Conservation (phyloP, 805 yeast species). For the Candida parachauliodes region DNA sequence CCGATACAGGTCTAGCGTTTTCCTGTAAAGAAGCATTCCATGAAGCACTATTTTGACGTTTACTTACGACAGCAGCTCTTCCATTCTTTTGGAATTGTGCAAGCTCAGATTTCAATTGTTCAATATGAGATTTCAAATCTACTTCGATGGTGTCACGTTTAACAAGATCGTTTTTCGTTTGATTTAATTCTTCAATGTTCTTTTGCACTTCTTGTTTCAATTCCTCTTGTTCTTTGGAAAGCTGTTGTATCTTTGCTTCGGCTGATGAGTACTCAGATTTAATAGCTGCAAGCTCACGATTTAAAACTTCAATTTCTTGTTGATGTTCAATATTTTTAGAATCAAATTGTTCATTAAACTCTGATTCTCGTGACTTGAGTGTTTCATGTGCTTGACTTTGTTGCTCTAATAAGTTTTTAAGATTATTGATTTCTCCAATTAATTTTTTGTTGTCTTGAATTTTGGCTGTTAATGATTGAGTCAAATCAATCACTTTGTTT, state of each 20-base stretch:
- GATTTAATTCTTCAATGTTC: constrained; percentile 58
- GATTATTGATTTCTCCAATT: constrained; percentile 52
- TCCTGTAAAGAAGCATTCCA: constrained; percentile 37
- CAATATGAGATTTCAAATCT: constrained; percentile 61
- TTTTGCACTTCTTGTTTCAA: constrained; percentile 61
- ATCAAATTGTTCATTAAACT: constrained; percentile 45
- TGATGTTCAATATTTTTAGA: constrained; percentile 46
- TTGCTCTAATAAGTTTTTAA: constrained; percentile 47
- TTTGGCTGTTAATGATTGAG: constrained; percentile 76
- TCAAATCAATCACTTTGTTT: constrained; percentile 94
- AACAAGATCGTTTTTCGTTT: constrained; percentile 54
- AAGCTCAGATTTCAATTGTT: constrained; percentile 50
- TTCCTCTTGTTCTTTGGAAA: constrained; percentile 57
- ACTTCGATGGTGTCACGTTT: constrained; percentile 62
- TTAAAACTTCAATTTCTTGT: constrained; percentile 46
- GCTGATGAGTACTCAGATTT: constrained; percentile 57
- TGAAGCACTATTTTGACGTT: constrained; percentile 40
- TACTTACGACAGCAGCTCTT: constrained; percentile 28
- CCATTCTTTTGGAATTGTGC: constrained; percentile 32
- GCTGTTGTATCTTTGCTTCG: constrained; percentile 53
- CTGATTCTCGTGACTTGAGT: constrained; percentile 53
- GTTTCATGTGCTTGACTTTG: constrained; percentile 50
- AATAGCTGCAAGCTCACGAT: constrained; percentile 52
- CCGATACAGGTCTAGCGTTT: constrained; percentile 55
- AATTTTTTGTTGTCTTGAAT: constrained; percentile 79